Evolutionary conservation across 2,329 filamentous ascomycete genomes (phyloP), one percentile per base, ranked within the genome.

Genomic region (Aspergillus sergii): DNA sequence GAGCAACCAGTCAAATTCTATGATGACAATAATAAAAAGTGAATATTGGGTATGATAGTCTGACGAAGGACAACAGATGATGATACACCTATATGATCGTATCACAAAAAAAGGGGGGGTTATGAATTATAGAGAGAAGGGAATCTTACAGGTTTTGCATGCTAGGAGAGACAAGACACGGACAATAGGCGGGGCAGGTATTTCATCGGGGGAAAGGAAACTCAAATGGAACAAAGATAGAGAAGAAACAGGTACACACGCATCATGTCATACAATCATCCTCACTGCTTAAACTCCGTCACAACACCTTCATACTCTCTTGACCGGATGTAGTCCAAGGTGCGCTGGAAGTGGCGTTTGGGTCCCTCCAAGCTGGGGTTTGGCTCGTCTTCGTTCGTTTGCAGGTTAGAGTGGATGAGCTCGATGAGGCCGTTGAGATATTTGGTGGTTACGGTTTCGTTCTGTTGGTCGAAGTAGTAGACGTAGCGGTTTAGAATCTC

Each of bases 401-500:
- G 90, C 36, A 99, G 85, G 75, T 99, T 99, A 26, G 93, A 97
- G 79, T 99, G 94, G 74, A 99, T 98, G 67, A 99, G 88, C 81
- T 99, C 95, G 74, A 99, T 98, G 57, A 99, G 88, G 4, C 95
- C 95, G 75, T 99, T 99, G 66, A 99, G 86, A 77, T 98, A 99
- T 80, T 98, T 98, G 3, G 91, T 97, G 6, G 95, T 99, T 45
- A 99, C 95, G 69, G 94, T 94, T 81, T 99, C 95, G 79, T 99
- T 99, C 76, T 97, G 93, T 78, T 99, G 94, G 79, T 99, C 95
- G 81, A 97, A 99, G 82, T 98, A 99, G 79, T 99, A 99, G 59
- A 98, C 94, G 76, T 99, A 99, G 78, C 95, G 89, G 78, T 99
- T 97, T 61, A 99, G 83, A 67, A 99, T 99, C 81, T 99, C 95